Percentiles rank a stretch among this genome's conserved stretches.
These are phyloP conservation scores for Globisporangium echinulatum DNA, from an alignment of 352 stramenopile genomes.

Conservation along the genomic window DNA sequence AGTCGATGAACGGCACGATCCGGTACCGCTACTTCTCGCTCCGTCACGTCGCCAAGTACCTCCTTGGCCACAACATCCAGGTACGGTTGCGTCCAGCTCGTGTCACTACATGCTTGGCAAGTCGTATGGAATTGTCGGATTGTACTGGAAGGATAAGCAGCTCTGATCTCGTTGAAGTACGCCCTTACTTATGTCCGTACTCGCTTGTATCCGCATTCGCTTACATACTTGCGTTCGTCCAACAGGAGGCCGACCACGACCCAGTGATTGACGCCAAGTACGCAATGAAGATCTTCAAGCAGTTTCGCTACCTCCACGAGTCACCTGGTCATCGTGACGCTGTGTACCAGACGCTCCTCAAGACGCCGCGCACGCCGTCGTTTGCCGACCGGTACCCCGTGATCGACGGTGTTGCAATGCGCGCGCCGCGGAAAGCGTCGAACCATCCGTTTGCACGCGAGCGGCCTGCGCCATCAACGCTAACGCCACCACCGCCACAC, in stretches of 20 bases:
- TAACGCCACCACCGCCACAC: too few species aligned
- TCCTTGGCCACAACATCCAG: slow-evolving; percentile 78
- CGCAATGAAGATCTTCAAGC: slow-evolving; percentile 88
- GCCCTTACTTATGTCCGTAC: too few species aligned
- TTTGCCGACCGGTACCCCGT: slow-evolving; percentile 78
- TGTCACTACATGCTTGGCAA: neutral
- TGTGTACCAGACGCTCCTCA: slow-evolving; percentile 74
- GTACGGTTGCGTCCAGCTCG: slow-evolving; percentile 6
- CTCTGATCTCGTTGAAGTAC: too few species aligned
- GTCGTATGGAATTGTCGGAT: neutral
- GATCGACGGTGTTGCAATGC: slow-evolving; percentile 82
- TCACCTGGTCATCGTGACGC: slow-evolving; percentile 65
- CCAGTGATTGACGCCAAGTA: slow-evolving; percentile 82
- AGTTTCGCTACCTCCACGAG: slow-evolving; percentile 79
- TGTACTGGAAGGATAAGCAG: too few species aligned
- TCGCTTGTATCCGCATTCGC: too few species aligned
- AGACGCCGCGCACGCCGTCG: slow-evolving; percentile 77
- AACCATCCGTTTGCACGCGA: slow-evolving; percentile 33
- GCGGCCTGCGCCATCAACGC: slow-evolving; percentile 1
- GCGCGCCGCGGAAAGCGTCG: slow-evolving; percentile 49
- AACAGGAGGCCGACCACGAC: slow-evolving; percentile 70
- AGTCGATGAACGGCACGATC: slow-evolving; percentile 62
- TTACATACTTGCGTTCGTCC: neutral
- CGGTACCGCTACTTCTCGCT: slow-evolving; percentile 83
- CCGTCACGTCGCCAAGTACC: slow-evolving; percentile 76